A percentile compares a stretch with the other conserved stretches of the same genome.
These are phyloP conservation scores for Diaporthe citri DNA, from an alignment of 2,329 filamentous ascomycete species.

Conservation along the genomic window DNA sequence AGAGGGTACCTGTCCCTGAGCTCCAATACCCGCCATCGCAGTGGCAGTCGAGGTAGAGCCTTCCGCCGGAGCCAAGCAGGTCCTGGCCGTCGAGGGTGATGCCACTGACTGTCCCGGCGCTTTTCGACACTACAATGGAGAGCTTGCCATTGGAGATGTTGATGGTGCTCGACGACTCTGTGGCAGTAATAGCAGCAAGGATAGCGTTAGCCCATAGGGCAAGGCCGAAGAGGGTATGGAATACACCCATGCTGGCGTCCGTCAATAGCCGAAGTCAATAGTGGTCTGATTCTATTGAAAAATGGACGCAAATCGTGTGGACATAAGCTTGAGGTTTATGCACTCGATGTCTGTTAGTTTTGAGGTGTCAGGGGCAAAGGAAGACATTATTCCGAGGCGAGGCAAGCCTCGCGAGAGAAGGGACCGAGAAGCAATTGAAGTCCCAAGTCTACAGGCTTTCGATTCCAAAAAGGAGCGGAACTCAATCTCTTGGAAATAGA, in stretches of 20 bases:
- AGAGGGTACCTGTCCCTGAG: conserved; percentile 63
- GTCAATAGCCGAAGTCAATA: background rate
- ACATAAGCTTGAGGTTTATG: background rate
- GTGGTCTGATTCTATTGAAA: background rate
- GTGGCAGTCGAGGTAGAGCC: conserved; percentile 63
- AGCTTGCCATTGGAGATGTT: conserved; percentile 22
- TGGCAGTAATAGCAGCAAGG: conserved; percentile 12
- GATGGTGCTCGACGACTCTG: conserved; percentile 15
- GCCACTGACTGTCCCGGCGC: background rate
- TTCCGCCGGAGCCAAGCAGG: conserved; percentile 7
- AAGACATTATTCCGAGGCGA: conserved; percentile 5
- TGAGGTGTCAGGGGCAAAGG: background rate
- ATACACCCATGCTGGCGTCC: background rate
- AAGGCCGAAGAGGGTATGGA: background rate
- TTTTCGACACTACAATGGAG: conserved; percentile 21
- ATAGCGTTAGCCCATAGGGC: background rate
- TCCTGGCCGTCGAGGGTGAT: conserved; percentile 27
- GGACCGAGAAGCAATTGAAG: background rate
- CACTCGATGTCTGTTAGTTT: background rate
- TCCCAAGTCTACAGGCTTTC: background rate
- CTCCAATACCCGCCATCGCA: conserved; percentile 72
- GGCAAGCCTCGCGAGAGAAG: conserved; percentile 3
- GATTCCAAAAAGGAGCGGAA: background rate
- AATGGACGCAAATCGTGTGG: background rate
- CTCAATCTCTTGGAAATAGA: background rate